Conservation (phyloP, 495 filamentous ascomycete species). For the Hyphodiscus hymeniophilus region DNA sequence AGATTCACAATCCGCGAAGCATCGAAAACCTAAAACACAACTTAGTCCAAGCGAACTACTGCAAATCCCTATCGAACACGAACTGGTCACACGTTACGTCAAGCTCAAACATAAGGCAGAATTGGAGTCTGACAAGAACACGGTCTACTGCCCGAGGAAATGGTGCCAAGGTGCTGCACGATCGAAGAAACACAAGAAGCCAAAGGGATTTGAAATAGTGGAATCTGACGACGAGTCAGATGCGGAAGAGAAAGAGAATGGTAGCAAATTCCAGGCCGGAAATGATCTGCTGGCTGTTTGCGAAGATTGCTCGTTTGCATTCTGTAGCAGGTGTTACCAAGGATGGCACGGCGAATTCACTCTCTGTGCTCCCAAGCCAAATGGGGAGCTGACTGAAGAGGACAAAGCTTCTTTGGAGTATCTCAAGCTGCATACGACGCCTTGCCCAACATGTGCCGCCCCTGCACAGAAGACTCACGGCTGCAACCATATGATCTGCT, state of each 20-base stretch:
- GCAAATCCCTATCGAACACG: constrained; percentile 69
- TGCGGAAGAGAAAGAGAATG: constrained; percentile 34
- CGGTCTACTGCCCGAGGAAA: constrained; percentile 84
- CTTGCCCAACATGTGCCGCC: constrained; percentile 84
- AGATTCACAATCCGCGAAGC: constrained; percentile 17
- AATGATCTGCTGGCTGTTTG: constrained; percentile 62
- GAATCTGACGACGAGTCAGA: constrained; percentile 38
- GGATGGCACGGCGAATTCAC: constrained; percentile 86
- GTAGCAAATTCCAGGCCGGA: constrained; percentile 17
- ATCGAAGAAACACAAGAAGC: constrained; percentile 71
- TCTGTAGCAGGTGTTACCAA: constrained; percentile 57
- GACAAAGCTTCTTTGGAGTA: constrained; percentile 81
- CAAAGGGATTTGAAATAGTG: constrained; percentile 39
- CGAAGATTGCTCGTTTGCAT: constrained; percentile 84
- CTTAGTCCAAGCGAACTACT: constrained; percentile 82
- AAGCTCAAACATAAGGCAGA: constrained; percentile 84
- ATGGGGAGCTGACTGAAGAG: constrained; percentile 64
- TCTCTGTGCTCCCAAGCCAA: constrained; percentile 48
- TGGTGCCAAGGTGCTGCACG: constrained; percentile 94
- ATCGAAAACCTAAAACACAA: constrained; percentile 46
- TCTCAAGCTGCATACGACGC: constrained; percentile 67
- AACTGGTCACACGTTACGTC: constrained; percentile 76
- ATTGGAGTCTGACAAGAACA: constrained; percentile 82
- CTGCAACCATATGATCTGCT: constrained; percentile 98
- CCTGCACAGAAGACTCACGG: constrained; percentile 84